Conservation (phyloP, 2,329 filamentous ascomycete species). For the Alternaria longipes region DNA sequence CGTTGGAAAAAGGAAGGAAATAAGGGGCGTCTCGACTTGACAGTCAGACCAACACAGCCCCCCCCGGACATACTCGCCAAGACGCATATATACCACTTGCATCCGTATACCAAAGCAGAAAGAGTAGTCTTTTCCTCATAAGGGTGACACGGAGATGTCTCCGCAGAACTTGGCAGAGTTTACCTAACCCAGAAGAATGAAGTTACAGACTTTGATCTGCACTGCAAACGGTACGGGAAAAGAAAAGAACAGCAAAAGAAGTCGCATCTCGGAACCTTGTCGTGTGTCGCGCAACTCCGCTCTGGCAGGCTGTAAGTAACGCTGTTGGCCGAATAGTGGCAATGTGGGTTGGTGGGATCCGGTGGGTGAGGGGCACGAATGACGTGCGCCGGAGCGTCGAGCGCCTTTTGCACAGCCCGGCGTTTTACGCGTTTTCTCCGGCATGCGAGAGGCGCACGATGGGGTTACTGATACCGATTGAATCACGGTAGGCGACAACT, state of each 20-base stretch:
- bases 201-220: neutral
- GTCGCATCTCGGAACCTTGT: neutral
- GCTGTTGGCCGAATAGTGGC: neutral
- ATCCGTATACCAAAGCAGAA: neutral
- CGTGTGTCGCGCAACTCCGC: neutral
- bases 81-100: neutral
- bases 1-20: neutral
- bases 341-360: neutral
- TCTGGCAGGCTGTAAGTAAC: neutral
- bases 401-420: neutral
- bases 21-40: neutral
- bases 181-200: neutral
- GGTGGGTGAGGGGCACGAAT: conserved; percentile 2
- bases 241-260: neutral
- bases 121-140: neutral
- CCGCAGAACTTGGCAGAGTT: neutral
- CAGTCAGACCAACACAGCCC: neutral
- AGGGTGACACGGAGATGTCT: neutral
- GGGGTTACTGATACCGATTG: neutral
- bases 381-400: conserved; percentile 2
- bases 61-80: neutral
- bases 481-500: neutral
- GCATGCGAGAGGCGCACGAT: neutral
- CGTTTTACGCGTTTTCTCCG: neutral
- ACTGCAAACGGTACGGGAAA: neutral